Conservation (phyloP, 208 protist genomes). For the Leishmania turanica region DNA sequence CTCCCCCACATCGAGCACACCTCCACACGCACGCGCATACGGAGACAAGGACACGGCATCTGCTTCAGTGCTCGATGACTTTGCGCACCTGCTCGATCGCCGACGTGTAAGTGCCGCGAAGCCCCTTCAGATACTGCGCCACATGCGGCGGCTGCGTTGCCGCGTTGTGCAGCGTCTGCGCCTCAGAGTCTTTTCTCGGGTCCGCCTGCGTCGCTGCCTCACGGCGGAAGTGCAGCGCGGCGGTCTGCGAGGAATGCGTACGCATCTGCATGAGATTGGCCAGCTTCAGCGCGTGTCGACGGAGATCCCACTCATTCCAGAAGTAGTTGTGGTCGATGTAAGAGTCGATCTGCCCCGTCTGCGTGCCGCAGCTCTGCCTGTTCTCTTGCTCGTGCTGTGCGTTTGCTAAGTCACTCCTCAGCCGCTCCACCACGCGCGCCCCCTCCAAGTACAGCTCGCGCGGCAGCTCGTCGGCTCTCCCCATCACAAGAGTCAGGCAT, state of each 20-base stretch:
- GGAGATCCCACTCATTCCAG: slow-evolving; percentile 95
- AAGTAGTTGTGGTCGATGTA: slow-evolving; percentile 91
- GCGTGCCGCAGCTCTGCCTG: slow-evolving; percentile 49
- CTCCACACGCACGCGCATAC: not conserved
- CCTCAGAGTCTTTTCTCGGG: slow-evolving; percentile 59
- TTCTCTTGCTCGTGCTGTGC: not conserved
- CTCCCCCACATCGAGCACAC: not conserved
- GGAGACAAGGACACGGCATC: not conserved
- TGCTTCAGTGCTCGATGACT: slow-evolving; percentile 70
- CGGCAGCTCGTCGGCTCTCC: slow-evolving; percentile 53
- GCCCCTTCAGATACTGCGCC: slow-evolving; percentile 90
- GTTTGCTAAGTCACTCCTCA: slow-evolving; percentile 8
- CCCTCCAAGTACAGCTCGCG: slow-evolving; percentile 84
- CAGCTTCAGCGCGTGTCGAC: slow-evolving; percentile 89
- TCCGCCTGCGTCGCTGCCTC: slow-evolving; percentile 84
- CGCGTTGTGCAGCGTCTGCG: slow-evolving; percentile 85
- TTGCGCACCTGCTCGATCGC: slow-evolving; percentile 83
- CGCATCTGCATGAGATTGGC: slow-evolving; percentile 90
- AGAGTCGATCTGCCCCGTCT: slow-evolving; percentile 90
- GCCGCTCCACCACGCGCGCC: slow-evolving; percentile 38
- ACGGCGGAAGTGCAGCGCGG: slow-evolving; percentile 79
- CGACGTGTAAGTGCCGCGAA: slow-evolving; percentile 78
- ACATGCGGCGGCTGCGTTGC: slow-evolving; percentile 80
- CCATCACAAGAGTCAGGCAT: slow-evolving; percentile 58
- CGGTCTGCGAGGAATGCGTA: slow-evolving; percentile 85